A percentile compares a stretch with the other conserved stretches of the same genome.
These are phyloP conservation scores for Echium plantagineum DNA, from an alignment of 257 asterid species.

Conservation along the genomic window DNA sequence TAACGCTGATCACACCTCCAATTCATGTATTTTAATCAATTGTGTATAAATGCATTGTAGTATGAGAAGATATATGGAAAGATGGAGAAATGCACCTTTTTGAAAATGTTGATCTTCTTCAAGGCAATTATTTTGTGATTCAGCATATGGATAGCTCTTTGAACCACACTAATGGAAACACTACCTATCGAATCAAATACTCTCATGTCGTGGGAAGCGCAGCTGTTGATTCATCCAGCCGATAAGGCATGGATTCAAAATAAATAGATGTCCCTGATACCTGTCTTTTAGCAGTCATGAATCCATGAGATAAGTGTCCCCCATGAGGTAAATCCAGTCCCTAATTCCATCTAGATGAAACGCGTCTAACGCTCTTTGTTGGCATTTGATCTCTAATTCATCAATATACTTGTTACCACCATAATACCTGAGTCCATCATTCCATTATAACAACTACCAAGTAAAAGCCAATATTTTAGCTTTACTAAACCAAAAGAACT, in stretches of 20 bases:
- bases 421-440: conserved; percentile 42
- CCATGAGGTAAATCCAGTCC: conserved; percentile 98
- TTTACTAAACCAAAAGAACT: conserved; percentile 1
- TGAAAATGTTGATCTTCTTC: conserved; percentile 90
- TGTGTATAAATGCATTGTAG: neutral
- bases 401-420: conserved; percentile 90
- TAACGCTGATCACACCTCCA: too few relatives aligned
- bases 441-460: neutral
- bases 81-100: conserved; percentile 42
- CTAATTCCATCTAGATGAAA: conserved; percentile 68
- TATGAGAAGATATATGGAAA: neutral
- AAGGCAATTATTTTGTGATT: conserved; percentile 92
- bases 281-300: conserved; percentile 89
- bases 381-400: conserved; percentile 86
- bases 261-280: conserved; percentile 91
- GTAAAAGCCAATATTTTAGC: conserved; percentile 2
- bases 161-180: conserved; percentile 98
- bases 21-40: too few relatives aligned
- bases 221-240: conserved; percentile 90
- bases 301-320: conserved; percentile 93
- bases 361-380: conserved; percentile 85
- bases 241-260: conserved; percentile 93
- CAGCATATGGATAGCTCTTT: conserved; percentile 93
- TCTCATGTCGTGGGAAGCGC: conserved; percentile 73
- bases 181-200: conserved; percentile 83